Evolutionary conservation across 495 filamentous ascomycete genomes (phyloP).

Genomic region (Cercophora samala): DNA sequence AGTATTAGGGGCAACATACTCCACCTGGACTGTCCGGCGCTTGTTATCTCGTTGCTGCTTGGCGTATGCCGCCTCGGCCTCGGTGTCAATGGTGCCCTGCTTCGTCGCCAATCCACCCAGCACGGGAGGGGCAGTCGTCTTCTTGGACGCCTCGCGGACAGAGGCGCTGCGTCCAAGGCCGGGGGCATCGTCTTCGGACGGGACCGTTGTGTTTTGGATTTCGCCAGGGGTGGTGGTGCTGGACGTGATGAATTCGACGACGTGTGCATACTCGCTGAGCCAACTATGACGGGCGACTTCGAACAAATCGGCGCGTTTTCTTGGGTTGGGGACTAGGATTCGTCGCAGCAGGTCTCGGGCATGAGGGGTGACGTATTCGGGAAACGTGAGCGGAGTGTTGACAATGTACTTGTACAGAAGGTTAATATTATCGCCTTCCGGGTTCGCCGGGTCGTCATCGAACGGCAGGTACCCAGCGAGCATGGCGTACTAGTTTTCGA

Average conservation of each 20-base stretch:
- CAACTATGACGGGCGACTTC: slow-evolving; percentile 98
- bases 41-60: slow-evolving; percentile 78
- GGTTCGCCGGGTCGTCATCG: slow-evolving; percentile 97
- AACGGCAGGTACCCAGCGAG: slow-evolving; percentile 98
- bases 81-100: slow-evolving; percentile 70
- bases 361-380: slow-evolving; percentile 98
- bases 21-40: slow-evolving; percentile 90
- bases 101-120: slow-evolving; percentile 70
- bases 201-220: slow-evolving; percentile 75
- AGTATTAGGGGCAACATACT: slow-evolving; percentile 91
- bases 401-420: slow-evolving; percentile 99
- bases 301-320: slow-evolving; percentile 93
- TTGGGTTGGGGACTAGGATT: slow-evolving; percentile 93
- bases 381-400: slow-evolving; percentile 93
- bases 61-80: slow-evolving; percentile 48
- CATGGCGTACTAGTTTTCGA: slow-evolving; percentile 83
- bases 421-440: slow-evolving; percentile 99
- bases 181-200: slow-evolving; percentile 59
- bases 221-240: slow-evolving; percentile 84
- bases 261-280: slow-evolving; percentile 91
- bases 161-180: slow-evolving; percentile 78
- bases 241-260: slow-evolving; percentile 94
- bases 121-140: slow-evolving; percentile 50
- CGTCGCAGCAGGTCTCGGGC: slow-evolving; percentile 87
- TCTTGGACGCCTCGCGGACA: slow-evolving; percentile 81